Base-by-base conservation (phyloP, 495 filamentous ascomycete genomes). In the Neurospora discreta region DNA sequence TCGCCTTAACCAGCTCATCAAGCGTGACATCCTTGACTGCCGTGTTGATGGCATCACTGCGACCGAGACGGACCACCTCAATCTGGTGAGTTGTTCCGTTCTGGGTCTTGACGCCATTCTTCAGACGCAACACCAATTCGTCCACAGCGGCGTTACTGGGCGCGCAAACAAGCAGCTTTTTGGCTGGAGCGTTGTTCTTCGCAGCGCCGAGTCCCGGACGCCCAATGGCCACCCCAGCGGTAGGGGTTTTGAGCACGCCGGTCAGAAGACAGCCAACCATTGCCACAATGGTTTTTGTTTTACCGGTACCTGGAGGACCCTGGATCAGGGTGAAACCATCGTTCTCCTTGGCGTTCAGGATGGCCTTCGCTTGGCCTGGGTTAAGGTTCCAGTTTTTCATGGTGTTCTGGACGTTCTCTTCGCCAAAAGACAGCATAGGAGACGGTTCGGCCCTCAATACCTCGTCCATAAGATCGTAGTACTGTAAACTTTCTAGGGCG, bases 111-210 rank as follows among this genome's bases (percentile, higher is more conserved):
- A 98, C 86, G 4, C 95, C 95, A 68, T 90, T 83, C 81, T 95
- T 98, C 75, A 99, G 89, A 81, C 95, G 89, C 80, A 98, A 89
- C 16, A 99, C 95, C 70, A 99, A 81, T 80, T 99, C 95, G 78
- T 99, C 95, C 3, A 98, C 95, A 33, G 95, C 95, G 5, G 95
- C 95, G 79, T 99, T 99, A 85, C 93, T 97, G 33, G 95, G 95
- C 33, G 95, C 95, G 75, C 95, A 99, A 30, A 99, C 91, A 40
- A 99, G 86, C 30, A 99, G 85, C 78, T 98, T 99, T 82, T 94
- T 97, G 1, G 85, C 42, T 5, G 77, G 72, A 9, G 76, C 75
- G 38, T 74, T 72, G 73, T 73, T 78, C 68, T 69, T 78, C 30
- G 69, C 78, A n/a, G 81, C 71, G 13, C 80, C 69, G 11, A 73